Percentiles rank a stretch among this genome's conserved stretches.
Evolutionary conservation across 2,329 filamentous ascomycete genomes (phyloP).

Genomic region (Nannizzia gypsea): DNA sequence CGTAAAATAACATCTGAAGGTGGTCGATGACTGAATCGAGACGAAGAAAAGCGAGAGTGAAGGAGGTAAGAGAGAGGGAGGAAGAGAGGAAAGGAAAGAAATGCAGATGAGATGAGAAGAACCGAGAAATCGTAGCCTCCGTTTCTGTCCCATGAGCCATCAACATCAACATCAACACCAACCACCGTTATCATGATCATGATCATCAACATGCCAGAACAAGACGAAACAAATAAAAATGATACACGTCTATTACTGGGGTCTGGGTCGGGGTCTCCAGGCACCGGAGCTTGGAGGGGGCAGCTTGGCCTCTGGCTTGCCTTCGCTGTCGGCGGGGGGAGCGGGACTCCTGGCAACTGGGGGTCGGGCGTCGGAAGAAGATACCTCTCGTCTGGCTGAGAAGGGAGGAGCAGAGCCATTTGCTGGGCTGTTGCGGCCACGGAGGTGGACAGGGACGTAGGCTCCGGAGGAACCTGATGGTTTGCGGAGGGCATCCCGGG

Average conservation of each 20-base stretch:
- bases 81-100: background rate
- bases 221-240: background rate
- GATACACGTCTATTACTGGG: constrained; percentile 7
- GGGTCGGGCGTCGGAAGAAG: background rate
- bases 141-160: background rate
- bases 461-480: constrained; percentile 2
- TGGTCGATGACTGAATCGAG: background rate
- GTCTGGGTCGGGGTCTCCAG: constrained; percentile 13
- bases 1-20: constrained; percentile 3
- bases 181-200: background rate
- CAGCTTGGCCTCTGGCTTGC: constrained; percentile 5
- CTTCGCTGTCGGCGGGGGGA: constrained; percentile 9
- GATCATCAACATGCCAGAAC: background rate
- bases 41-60: background rate
- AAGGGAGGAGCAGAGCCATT: background rate
- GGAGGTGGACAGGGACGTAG: constrained; percentile 14
- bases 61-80: background rate
- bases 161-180: background rate
- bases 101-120: background rate
- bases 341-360: constrained; percentile 10
- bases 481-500: background rate
- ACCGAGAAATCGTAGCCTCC: background rate
- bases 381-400: background rate
- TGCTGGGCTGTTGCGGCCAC: constrained; percentile 11
- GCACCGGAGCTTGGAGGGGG: constrained; percentile 6